Evolutionary conservation across 2,329 filamentous ascomycete genomes (phyloP).

Genomic region (Botrytis sinoallii): DNA sequence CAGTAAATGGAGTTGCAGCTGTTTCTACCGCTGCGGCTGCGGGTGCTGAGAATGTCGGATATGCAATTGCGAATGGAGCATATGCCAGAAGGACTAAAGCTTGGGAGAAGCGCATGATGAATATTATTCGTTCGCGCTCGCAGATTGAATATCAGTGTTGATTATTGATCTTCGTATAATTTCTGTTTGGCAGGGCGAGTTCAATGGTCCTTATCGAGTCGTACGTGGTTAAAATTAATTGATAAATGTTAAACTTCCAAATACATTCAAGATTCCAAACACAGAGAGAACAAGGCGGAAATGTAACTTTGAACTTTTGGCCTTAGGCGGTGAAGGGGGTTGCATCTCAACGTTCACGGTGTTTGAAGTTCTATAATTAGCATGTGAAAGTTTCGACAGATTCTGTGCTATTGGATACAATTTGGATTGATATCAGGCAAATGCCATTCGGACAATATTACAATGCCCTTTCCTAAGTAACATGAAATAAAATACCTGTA

Average conservation of each 20-base stretch:
- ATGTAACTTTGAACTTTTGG: constrained; percentile 6
- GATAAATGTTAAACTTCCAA: not conserved
- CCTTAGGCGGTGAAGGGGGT: not conserved
- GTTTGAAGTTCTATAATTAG: constrained; percentile 7
- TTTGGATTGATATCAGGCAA: not conserved
- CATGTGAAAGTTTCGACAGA: not conserved
- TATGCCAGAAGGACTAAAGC: constrained; percentile 27
- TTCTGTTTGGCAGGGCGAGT: not conserved
- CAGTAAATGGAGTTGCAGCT: constrained; percentile 49
- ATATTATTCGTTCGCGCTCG: not conserved
- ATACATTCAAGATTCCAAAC: not conserved
- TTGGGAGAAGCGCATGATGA: constrained; percentile 29
- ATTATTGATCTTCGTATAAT: not conserved
- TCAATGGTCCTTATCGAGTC: not conserved
- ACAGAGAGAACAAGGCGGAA: not conserved
- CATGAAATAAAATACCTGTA: not conserved
- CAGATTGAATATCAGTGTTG: not conserved
- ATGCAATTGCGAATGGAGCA: constrained; percentile 31
- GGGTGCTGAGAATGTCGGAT: constrained; percentile 49
- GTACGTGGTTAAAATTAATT: not conserved
- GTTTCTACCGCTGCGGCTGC: constrained; percentile 48
- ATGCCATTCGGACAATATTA: not conserved
- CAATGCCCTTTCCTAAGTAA: not conserved
- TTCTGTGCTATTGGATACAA: not conserved
- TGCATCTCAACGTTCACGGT: constrained; percentile 1